Base-by-base conservation (phyloP, 139 green algal species). In the Diplosphaera chodatii region DNA sequence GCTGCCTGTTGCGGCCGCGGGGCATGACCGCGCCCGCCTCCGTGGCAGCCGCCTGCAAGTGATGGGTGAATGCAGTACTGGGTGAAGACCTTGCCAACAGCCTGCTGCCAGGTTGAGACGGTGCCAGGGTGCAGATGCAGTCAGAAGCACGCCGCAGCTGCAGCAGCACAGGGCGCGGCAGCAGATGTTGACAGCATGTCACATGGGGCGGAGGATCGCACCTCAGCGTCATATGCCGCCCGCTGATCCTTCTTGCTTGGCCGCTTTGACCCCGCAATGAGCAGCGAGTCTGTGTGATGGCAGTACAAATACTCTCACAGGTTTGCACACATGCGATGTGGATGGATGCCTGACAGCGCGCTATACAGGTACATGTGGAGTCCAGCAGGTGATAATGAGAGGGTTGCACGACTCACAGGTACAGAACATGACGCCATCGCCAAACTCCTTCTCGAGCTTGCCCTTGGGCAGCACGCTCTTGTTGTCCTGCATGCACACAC, bases 381-480 rank as follows among this genome's bases (percentile, higher is more conserved):
- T 48, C 13, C 37, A 21, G 37, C 37, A 48, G 10, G 13, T 48
- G 13, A 8, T 48, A 8, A 48, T 21, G 10, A 8, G 37, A 21
- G 8, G 10, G 37, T 8, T 21, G 37, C 22, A 59, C 3, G 48
- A 25, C 48, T 59, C 48, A 59, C 48, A 93, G 29, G 87, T 93
- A 20, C 93, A 70, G 74, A 96, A 95, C 20, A 94, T 66, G 15
- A 93, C 87, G 13, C 87, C 89, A 20, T 83, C 70, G 20, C 76
- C 68, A 28, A 73, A 78, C 55, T 76, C 41, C 33, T 83, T 72
- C 3, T 69, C 65, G n/a, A 87, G 72, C 20, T 72, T 68, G 40
- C 73, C 82, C 16, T 82, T 71, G 15, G 83, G 83, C 59, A 89
- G 64, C 0, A 67, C 29, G 34, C 64, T 37, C 48, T 59, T 59